Percentiles rank a stretch among this genome's conserved stretches.
These are phyloP conservation scores for Castanospermum australe DNA, from an alignment of 306 rosid species.

Conservation along the genomic window DNA sequence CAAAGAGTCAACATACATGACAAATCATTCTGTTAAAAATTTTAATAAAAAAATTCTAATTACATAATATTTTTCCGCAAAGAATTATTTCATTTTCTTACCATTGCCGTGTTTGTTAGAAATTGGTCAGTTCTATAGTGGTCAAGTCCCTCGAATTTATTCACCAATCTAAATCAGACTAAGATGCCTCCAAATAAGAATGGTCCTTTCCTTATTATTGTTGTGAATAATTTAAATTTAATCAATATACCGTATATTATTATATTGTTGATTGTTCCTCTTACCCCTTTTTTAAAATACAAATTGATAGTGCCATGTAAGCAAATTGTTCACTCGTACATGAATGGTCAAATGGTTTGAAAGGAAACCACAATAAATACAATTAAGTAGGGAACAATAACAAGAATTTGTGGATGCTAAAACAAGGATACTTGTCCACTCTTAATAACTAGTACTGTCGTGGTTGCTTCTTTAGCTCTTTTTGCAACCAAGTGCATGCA, in stretches of 20 bases:
- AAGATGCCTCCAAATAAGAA: not conserved
- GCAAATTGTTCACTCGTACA: not conserved
- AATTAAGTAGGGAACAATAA: not conserved
- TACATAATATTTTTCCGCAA: too few relatives aligned
- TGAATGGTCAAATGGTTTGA: constrained; percentile 1
- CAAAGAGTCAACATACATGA: too few relatives aligned
- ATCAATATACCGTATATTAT: constrained; percentile 16
- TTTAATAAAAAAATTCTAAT: too few relatives aligned
- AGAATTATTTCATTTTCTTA: not conserved
- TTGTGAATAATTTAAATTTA: not conserved
- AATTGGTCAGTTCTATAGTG: not conserved
- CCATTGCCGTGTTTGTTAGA: not conserved
- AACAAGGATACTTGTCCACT: not conserved
- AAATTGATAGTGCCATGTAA: not conserved
- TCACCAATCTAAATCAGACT: not conserved
- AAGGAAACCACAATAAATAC: not conserved
- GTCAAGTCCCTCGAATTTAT: not conserved
- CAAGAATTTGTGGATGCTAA: not conserved
- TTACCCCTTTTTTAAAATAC: not conserved
- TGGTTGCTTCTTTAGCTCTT: not conserved
- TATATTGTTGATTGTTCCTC: not conserved
- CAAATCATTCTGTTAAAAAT: too few relatives aligned
- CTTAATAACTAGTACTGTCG: not conserved
- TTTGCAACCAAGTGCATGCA: not conserved
- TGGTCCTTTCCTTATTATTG: not conserved